Conservation (phyloP, 2,329 filamentous ascomycete species). For the Stromatinia cepivora region DNA sequence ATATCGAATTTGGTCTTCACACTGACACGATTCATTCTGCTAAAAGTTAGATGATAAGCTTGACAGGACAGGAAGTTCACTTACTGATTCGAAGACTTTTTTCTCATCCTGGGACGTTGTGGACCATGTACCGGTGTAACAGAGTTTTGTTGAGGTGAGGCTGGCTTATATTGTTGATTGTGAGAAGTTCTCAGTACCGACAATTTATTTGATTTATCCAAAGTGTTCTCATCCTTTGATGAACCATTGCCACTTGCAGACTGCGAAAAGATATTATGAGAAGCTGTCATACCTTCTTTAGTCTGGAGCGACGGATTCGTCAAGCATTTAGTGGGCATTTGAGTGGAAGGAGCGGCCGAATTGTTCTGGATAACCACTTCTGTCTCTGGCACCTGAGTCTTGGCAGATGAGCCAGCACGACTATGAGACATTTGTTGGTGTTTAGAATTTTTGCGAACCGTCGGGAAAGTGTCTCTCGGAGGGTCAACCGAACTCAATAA, state of each 20-base stretch:
- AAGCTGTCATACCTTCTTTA: background rate
- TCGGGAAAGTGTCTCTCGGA: background rate
- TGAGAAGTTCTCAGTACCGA: background rate
- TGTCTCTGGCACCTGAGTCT: background rate
- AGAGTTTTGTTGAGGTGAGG: background rate
- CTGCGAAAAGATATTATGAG: background rate
- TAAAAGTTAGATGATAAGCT: background rate
- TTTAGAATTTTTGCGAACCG: background rate
- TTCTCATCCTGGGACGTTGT: background rate
- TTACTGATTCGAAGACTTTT: slow-evolving; percentile 2
- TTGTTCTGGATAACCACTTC: background rate
- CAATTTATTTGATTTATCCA: background rate
- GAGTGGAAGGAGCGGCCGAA: background rate
- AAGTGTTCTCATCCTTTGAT: background rate
- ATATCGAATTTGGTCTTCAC: slow-evolving; percentile 4
- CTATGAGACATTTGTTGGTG: background rate
- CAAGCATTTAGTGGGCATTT: background rate
- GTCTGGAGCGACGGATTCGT: background rate
- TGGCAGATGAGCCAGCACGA: background rate
- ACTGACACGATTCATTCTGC: background rate
- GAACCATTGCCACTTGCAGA: background rate
- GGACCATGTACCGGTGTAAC: background rate
- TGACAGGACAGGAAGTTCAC: background rate
- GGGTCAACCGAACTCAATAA: background rate
- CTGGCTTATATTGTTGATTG: background rate